A percentile compares a stretch with the other conserved stretches of the same genome.
These are phyloP conservation scores for Xylariaceae sp. DNA, from an alignment of 2,329 filamentous ascomycete species.

Conservation along the genomic window DNA sequence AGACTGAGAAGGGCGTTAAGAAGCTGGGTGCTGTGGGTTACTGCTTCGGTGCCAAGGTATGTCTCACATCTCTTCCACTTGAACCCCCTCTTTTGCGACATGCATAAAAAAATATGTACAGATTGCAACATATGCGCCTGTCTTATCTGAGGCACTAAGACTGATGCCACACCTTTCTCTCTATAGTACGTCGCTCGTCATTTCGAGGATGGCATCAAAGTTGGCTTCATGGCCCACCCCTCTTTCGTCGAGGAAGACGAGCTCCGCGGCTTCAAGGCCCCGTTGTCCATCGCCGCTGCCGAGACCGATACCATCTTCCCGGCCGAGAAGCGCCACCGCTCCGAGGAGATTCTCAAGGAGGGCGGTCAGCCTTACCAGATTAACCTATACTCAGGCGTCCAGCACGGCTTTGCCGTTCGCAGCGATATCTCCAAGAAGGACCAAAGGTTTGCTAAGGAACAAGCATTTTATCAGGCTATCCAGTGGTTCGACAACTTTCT, in stretches of 20 bases:
- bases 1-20: constrained; percentile 59
- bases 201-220: constrained; percentile 67
- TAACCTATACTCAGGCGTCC: constrained; percentile 72
- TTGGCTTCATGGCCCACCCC: constrained; percentile 77
- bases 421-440: constrained; percentile 63
- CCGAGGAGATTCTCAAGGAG: constrained; percentile 66
- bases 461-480: constrained; percentile 79
- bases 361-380: constrained; percentile 73
- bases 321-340: constrained; percentile 65
- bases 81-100: not conserved
- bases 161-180: constrained; percentile 6
- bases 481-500: constrained; percentile 69
- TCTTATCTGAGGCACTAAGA: not conserved
- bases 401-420: constrained; percentile 78
- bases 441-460: constrained; percentile 76
- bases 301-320: constrained; percentile 73
- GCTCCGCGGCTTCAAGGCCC: constrained; percentile 68
- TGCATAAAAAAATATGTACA: not conserved
- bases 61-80: constrained; percentile 21
- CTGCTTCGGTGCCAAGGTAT: constrained; percentile 76
- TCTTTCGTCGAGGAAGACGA: constrained; percentile 74
- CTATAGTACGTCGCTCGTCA: constrained; percentile 71
- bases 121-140: not conserved
- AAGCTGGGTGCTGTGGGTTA: constrained; percentile 72
- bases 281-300: constrained; percentile 69